A percentile compares a stretch with the other conserved stretches of the same genome.
phyloP scores from a whole-genome alignment of 2,329 filamentous ascomycete genomes.

The Stemphylium lycopersici region DNA sequence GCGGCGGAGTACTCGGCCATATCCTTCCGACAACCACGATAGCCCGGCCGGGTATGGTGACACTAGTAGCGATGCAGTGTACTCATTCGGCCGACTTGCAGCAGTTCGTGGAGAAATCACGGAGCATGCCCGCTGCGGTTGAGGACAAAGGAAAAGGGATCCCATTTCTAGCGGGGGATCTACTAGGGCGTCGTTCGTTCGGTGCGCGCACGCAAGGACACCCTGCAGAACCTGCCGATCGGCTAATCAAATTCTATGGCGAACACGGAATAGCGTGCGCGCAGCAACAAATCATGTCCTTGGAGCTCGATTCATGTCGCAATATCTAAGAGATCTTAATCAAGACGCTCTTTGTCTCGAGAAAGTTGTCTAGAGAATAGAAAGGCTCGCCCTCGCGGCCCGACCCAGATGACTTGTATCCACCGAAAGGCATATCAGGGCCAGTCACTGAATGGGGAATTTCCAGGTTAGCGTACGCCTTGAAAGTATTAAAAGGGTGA shows the following conservation, averaged over 20 bases:
- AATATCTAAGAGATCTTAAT: slow-evolving; percentile 34
- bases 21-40: slow-evolving; percentile 17
- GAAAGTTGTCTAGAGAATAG: slow-evolving; percentile 42
- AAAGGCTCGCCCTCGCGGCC: slow-evolving; percentile 44
- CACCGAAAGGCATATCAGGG: slow-evolving; percentile 51
- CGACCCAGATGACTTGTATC: slow-evolving; percentile 47
- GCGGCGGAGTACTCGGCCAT: slow-evolving; percentile 37
- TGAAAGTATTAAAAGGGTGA: background rate
- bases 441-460: slow-evolving; percentile 6
- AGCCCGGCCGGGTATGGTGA: slow-evolving; percentile 9
- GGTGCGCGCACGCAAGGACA: slow-evolving; percentile 6
- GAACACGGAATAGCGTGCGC: slow-evolving; percentile 12
- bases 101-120: slow-evolving; percentile 17
- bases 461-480: background rate
- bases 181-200: slow-evolving; percentile 7
- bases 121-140: slow-evolving; percentile 18
- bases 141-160: slow-evolving; percentile 14
- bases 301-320: slow-evolving; percentile 11
- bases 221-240: slow-evolving; percentile 19
- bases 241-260: slow-evolving; percentile 20
- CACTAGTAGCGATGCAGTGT: slow-evolving; percentile 15
- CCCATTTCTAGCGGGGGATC: slow-evolving; percentile 21
- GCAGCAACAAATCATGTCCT: slow-evolving; percentile 5
- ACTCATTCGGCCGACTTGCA: slow-evolving; percentile 29
- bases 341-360: slow-evolving; percentile 44